These are phyloP conservation scores for Pleurotus pulmonarius DNA, from an alignment of 768 basidiomycete species.

Conservation along the genomic window DNA sequence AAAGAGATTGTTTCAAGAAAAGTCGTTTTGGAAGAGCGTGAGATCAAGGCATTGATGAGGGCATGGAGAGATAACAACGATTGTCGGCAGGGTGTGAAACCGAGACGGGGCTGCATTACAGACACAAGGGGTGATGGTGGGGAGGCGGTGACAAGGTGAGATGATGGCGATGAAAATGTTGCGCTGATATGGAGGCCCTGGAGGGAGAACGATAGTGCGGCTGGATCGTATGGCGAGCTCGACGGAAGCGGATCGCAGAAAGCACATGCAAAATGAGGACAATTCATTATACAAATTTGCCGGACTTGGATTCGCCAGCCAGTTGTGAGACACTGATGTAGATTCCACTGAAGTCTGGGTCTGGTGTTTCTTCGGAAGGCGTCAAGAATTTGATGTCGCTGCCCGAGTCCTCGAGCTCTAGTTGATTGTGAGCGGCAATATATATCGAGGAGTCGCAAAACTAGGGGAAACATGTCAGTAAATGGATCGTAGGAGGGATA, in stretches of 20 bases:
- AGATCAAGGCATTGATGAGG: neutral
- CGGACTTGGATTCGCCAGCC: slow-evolving; percentile 47
- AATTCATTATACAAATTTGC: neutral
- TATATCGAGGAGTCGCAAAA: slow-evolving; percentile 87
- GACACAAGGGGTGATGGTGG: too few species aligned
- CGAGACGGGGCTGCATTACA: too few species aligned
- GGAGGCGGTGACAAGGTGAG: too few species aligned
- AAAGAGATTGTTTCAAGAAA: neutral
- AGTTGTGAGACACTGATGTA: slow-evolving; percentile 84
- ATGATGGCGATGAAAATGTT: too few species aligned
- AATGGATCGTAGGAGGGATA: too few species aligned
- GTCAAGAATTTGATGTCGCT: slow-evolving; percentile 56
- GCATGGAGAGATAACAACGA: neutral
- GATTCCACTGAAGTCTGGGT: slow-evolving; percentile 77
- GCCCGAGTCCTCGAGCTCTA: slow-evolving; percentile 68
- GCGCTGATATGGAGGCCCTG: too few species aligned
- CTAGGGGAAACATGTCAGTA: slow-evolving; percentile 29
- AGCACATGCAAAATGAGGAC: too few species aligned
- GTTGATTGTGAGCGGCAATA: slow-evolving; percentile 71
- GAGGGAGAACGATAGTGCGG: too few species aligned
- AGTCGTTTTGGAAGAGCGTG: neutral
- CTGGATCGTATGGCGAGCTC: too few species aligned
- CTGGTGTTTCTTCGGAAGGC: slow-evolving; percentile 27
- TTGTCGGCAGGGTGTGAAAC: too few species aligned
- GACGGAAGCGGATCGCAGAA: too few species aligned